These are phyloP conservation scores for Alloteropsis semialata DNA, from an alignment of 176 grass and related monocot species.

Conservation along the genomic window DNA sequence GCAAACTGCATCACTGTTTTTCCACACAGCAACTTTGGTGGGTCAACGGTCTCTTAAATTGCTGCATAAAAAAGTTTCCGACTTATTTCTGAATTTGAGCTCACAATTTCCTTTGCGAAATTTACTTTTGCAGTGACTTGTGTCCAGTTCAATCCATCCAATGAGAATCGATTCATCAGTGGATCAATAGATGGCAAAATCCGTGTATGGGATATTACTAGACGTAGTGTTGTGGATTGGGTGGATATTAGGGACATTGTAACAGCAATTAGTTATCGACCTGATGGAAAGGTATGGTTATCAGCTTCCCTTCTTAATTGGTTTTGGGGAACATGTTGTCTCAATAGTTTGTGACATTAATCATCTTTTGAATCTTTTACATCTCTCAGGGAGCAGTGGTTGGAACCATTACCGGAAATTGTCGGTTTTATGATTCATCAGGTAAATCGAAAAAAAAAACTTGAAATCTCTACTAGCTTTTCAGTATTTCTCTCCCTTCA, in stretches of 20 bases:
- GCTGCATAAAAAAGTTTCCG: neutral
- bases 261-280: slow-evolving; percentile 79
- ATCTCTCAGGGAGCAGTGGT: slow-evolving; percentile 47
- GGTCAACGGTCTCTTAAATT: slow-evolving; percentile 6
- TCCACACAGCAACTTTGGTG: slow-evolving; percentile 81
- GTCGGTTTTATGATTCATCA: slow-evolving; percentile 76
- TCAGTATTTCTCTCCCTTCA: neutral
- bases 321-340: neutral
- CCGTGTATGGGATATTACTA: slow-evolving; percentile 74
- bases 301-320: neutral
- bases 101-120: neutral
- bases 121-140: slow-evolving; percentile 70
- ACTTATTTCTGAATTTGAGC: slow-evolving; percentile 20
- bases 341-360: slow-evolving; percentile 1
- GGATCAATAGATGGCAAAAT: slow-evolving; percentile 99
- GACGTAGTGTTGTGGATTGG: slow-evolving; percentile 81
- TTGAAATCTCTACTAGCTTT: slow-evolving; percentile 5
- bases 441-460: slow-evolving; percentile 47
- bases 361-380: neutral
- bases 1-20: slow-evolving; percentile 63
- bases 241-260: slow-evolving; percentile 75
- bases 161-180: slow-evolving; percentile 76
- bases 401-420: slow-evolving; percentile 79
- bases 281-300: slow-evolving; percentile 71
- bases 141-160: slow-evolving; percentile 72